A percentile compares a stretch with the other conserved stretches of the same genome.
Evolutionary conservation across 2,329 filamentous ascomycete species (phyloP).

Genomic region (Trichoderma citrinoviride): DNA sequence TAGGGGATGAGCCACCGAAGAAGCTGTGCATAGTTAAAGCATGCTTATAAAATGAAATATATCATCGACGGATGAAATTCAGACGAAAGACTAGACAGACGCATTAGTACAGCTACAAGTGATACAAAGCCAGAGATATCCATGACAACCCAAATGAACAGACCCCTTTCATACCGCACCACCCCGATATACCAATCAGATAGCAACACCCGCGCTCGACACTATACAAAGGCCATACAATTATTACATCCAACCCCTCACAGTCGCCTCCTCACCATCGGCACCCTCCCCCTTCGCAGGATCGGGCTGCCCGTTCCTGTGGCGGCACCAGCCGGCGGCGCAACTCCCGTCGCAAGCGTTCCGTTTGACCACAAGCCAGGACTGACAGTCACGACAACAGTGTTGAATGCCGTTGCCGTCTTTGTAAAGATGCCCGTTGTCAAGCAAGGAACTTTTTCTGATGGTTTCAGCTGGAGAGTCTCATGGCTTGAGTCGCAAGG

Average conservation of each 20-base stretch:
- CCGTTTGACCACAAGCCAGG: background rate
- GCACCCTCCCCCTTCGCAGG: background rate
- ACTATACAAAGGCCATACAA: background rate
- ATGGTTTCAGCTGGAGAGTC: background rate
- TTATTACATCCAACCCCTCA: background rate
- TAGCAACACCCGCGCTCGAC: background rate
- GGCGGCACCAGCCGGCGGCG: background rate
- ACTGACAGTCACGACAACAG: conserved; percentile 34
- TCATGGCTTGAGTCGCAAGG: conserved; percentile 27
- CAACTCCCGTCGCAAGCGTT: background rate
- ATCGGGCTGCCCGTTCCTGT: conserved; percentile 4
- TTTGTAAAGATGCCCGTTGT: conserved; percentile 30
- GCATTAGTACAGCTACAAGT: background rate
- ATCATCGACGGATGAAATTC: too few species aligned
- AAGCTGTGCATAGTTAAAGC: background rate
- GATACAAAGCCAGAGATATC: background rate
- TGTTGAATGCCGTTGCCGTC: conserved; percentile 39
- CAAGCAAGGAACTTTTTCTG: conserved; percentile 26
- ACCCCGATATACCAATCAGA: background rate
- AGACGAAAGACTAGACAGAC: too few species aligned
- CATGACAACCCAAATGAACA: background rate
- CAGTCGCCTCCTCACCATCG: background rate
- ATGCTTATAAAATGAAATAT: background rate
- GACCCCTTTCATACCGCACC: background rate
- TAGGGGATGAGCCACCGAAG: background rate